Evolutionary conservation across 306 rosid species (phyloP), one percentile per base, ranked within the genome.

Genomic region (Vigna mungo): DNA sequence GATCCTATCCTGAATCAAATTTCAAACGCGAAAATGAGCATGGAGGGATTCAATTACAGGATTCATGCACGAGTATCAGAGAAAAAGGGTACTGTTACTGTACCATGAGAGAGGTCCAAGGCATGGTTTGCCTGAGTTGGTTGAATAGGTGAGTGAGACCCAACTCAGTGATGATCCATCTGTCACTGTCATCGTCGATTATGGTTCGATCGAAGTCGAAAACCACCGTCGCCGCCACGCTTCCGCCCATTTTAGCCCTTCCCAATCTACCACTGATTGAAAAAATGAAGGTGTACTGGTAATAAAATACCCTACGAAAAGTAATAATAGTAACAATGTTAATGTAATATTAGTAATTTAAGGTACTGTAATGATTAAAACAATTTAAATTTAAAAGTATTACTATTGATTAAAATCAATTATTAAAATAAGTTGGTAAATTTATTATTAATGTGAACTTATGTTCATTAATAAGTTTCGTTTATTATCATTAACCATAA

Each of bases 51-150:
- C 49, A 44, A 44, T 44, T 2, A 1, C 15, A 2, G 16, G 16
- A 44, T 44, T 44, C 49, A 12, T 44, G 46, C 46, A 41, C 10
- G 12, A 9, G 46, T 41, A 41, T 17, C 20, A 1, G 54, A 49
- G 18, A 4, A 1, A 16, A 51, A 7, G 11, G 44, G 44, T 39
- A 39, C 11, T 39, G 9, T 39, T 9, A 41, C 46, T 9, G 1
- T 25, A 88, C 95, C 98, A 91, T 91, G 78, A 91, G 89, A 70
- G 96, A 82, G 73, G 88, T 93, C 97, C 97, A 93, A 12, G 90
- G 85, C 81, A 82, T 13, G 68, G 89, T 81, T n/a, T 81, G 25
- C 34, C 88, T 90, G 56, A 91, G 96, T 52, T 89, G 49, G 15
- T 78, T 76, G 89, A 89, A 93, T 39, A 84, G 70, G 43, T 72